Percentiles rank a stretch among this genome's conserved stretches.
Evolutionary conservation across 2,329 filamentous ascomycete genomes (phyloP).

Genomic region (Penicillium digitatum): DNA sequence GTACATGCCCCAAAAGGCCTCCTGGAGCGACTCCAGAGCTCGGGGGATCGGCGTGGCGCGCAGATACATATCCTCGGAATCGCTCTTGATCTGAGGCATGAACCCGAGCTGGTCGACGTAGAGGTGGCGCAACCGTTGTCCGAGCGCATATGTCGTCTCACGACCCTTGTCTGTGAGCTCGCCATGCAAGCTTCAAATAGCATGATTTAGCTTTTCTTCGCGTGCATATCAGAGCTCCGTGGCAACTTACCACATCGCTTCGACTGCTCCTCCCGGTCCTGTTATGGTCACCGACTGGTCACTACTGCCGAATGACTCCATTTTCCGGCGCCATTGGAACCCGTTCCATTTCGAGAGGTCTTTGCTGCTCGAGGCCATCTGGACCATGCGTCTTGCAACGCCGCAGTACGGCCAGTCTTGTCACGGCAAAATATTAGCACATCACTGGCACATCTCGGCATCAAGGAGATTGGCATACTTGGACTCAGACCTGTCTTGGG

Average conservation of each 20-base stretch:
- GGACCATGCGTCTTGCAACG: slow-evolving; percentile 66
- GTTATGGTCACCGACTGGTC: slow-evolving; percentile 67
- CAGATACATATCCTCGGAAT: slow-evolving; percentile 63
- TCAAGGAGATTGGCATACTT: slow-evolving; percentile 35
- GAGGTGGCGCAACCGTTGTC: slow-evolving; percentile 63
- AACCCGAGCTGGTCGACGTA: slow-evolving; percentile 73
- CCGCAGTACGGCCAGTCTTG: slow-evolving; percentile 86
- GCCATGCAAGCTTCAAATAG: slow-evolving; percentile 46
- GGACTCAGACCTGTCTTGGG: slow-evolving; percentile 48
- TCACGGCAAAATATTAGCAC: slow-evolving; percentile 19
- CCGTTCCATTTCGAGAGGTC: slow-evolving; percentile 54
- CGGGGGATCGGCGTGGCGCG: slow-evolving; percentile 70
- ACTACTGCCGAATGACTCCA: slow-evolving; percentile 74
- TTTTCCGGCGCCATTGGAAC: slow-evolving; percentile 62
- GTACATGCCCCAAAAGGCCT: slow-evolving; percentile 72
- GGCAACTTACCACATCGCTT: slow-evolving; percentile 69
- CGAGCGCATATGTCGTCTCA: slow-evolving; percentile 66
- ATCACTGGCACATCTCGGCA: background rate
- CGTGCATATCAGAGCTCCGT: background rate
- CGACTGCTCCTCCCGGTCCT: slow-evolving; percentile 66
- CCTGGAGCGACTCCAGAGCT: slow-evolving; percentile 72
- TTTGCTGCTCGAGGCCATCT: slow-evolving; percentile 54
- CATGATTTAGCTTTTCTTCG: slow-evolving; percentile 9
- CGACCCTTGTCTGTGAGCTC: slow-evolving; percentile 73
- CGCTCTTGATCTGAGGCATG: slow-evolving; percentile 57